These are phyloP conservation scores for Sphaerulina musiva DNA, from an alignment of 2,329 filamentous ascomycete genomes.

Conservation along the genomic window DNA sequence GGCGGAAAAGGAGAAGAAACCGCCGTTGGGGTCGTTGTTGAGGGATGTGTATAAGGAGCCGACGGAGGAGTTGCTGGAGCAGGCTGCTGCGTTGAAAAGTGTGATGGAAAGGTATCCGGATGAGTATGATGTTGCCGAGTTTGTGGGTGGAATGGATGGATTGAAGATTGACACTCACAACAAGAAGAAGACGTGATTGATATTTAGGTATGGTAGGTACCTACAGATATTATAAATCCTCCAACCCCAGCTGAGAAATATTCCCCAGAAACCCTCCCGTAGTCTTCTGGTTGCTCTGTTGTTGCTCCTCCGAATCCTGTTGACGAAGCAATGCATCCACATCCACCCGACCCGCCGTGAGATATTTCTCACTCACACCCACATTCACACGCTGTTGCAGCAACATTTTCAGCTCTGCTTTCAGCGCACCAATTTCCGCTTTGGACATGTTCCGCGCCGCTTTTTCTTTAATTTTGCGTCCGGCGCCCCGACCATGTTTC, in stretches of 20 bases:
- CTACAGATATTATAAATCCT: slow-evolving; percentile 15
- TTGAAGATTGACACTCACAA: slow-evolving; percentile 35
- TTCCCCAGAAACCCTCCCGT: slow-evolving; percentile 61
- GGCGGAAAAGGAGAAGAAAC: slow-evolving; percentile 76
- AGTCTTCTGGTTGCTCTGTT: slow-evolving; percentile 35
- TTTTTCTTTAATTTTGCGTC: slow-evolving; percentile 67
- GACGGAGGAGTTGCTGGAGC: slow-evolving; percentile 68
- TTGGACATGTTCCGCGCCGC: slow-evolving; percentile 63
- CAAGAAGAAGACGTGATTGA: slow-evolving; percentile 15
- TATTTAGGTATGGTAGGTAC: too few species aligned
- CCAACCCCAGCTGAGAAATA: slow-evolving; percentile 43
- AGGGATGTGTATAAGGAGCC: slow-evolving; percentile 83
- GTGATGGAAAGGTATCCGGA: slow-evolving; percentile 79
- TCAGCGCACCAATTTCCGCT: slow-evolving; percentile 62
- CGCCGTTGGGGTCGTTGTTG: slow-evolving; percentile 66
- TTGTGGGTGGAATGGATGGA: slow-evolving; percentile 65
- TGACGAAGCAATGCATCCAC: slow-evolving; percentile 58
- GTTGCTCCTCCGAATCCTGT: slow-evolving; percentile 34
- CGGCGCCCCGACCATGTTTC: slow-evolving; percentile 58
- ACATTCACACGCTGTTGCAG: slow-evolving; percentile 71
- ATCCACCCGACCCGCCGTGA: slow-evolving; percentile 79
- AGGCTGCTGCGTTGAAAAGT: slow-evolving; percentile 70
- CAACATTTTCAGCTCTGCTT: slow-evolving; percentile 64
- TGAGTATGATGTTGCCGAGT: slow-evolving; percentile 78
- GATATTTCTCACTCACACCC: slow-evolving; percentile 79